Evolutionary conservation across 2,329 filamentous ascomycete species (phyloP), one percentile per base, ranked within the genome.

Genomic region (Fusarium keratoplasticum): DNA sequence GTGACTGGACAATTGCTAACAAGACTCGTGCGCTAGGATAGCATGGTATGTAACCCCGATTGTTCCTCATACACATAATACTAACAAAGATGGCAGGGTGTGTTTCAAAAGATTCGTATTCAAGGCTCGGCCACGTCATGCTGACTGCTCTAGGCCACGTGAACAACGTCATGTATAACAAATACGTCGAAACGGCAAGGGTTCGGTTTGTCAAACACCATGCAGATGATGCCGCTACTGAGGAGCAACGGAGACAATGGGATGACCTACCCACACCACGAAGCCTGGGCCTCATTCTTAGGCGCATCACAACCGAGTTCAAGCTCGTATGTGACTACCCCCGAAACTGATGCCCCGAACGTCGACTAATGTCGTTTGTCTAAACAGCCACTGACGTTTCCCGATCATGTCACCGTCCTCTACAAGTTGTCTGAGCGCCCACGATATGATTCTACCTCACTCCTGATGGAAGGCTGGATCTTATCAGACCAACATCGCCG

Each of bases 131-230:
- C 6, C 0, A n/a, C 4, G 2, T 16, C 5, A 33, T 22, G 54
- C 65, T 74, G 4, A 74, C 25, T 11, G 13, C 6, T 0, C 25
- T 2, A 75, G 69, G 69, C 8, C 72, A 75, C 8, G 66, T 75
- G 1, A 75, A 75, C 9, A 75, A 75, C 6, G 60, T 75, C 2
- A 75, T 70, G 52, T 75, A 75, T n/a, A 75, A 75, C 55, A 55
- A 60, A 20, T 75, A 75, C 22, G 62, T 72, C 20, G 72, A 75
- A 35, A 75, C 72, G 1, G 69, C 62, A 0, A 27, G 72, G 2
- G 72, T 73, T 0, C 62, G 69, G 4, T 75, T 67, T 7, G 59
- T 75, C 6, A 31, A 47, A 3, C 67, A 75, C 3, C 72, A 75
- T 2, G 55, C 60, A 4, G 40, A 58, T 16, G 69, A 68, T 5